A percentile compares a stretch with the other conserved stretches of the same genome.
Conservation (phyloP, 2,329 filamentous ascomycete species). For the Blumeria hordei region DNA sequence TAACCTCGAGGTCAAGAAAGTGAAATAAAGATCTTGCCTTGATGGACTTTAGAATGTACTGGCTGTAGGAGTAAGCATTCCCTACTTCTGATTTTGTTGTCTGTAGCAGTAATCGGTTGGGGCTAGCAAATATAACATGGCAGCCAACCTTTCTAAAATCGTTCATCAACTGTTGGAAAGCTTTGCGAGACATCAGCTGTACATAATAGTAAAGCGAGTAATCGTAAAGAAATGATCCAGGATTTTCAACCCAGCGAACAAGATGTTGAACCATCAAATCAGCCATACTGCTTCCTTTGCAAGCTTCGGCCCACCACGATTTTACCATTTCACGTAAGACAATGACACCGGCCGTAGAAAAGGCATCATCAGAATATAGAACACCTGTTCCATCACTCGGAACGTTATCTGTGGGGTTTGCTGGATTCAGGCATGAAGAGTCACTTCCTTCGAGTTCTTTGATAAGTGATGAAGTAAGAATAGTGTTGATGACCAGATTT, state of each 20-base stretch:
- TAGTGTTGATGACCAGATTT: slow-evolving; percentile 93
- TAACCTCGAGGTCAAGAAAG: slow-evolving; percentile 91
- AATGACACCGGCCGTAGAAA: slow-evolving; percentile 71
- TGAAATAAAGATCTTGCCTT: slow-evolving; percentile 88
- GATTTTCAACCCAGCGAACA: slow-evolving; percentile 88
- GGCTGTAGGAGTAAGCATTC: slow-evolving; percentile 87
- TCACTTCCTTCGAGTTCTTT: slow-evolving; percentile 87
- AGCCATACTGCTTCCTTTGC: slow-evolving; percentile 74
- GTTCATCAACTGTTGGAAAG: slow-evolving; percentile 86
- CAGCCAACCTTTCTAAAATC: slow-evolving; percentile 91
- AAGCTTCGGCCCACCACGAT: slow-evolving; percentile 91
- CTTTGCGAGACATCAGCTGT: slow-evolving; percentile 95
- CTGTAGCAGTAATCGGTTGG: slow-evolving; percentile 73
- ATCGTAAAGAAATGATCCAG: slow-evolving; percentile 87
- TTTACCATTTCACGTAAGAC: slow-evolving; percentile 97
- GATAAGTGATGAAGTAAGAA: slow-evolving; percentile 85
- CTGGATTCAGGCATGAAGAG: slow-evolving; percentile 63
- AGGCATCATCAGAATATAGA: slow-evolving; percentile 69
- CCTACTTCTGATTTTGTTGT: slow-evolving; percentile 93
- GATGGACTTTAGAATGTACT: slow-evolving; percentile 96
- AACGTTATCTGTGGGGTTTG: slow-evolving; percentile 33
- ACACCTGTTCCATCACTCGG: slow-evolving; percentile 38
- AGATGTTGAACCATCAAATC: slow-evolving; percentile 95
- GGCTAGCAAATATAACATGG: slow-evolving; percentile 81
- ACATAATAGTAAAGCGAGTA: slow-evolving; percentile 88